phyloP scores from a whole-genome alignment of 169 alveolate genomes.

The Theileria parva region DNA sequence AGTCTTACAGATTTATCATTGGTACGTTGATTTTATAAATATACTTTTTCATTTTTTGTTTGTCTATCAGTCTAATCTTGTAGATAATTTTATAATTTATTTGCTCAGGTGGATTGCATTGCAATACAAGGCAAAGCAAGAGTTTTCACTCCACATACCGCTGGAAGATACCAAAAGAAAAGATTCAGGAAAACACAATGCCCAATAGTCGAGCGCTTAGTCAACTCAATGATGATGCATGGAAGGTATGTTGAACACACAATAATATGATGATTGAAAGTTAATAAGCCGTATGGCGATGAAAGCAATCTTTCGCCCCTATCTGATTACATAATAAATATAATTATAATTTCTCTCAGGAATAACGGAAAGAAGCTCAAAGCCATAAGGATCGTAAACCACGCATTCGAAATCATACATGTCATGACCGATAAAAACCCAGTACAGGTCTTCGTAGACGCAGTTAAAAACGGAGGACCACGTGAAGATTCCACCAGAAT shows the following conservation, averaged over 20 bases:
- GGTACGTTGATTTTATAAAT: constrained; percentile 62
- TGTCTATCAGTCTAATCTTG: neutral
- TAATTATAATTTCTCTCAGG: constrained; percentile 64
- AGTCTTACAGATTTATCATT: constrained; percentile 93
- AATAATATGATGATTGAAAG: constrained; percentile 61
- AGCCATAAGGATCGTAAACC: constrained; percentile 97
- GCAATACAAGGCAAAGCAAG: constrained; percentile 93
- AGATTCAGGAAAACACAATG: constrained; percentile 98
- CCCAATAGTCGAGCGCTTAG: constrained; percentile 98
- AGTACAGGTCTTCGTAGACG: constrained; percentile 94
- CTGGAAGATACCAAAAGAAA: constrained; percentile 97
- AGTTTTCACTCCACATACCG: constrained; percentile 97
- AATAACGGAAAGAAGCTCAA: constrained; percentile 98
- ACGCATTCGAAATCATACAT: constrained; percentile 96
- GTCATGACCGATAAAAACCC: constrained; percentile 98
- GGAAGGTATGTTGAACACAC: constrained; percentile 67
- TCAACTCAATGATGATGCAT: constrained; percentile 87
- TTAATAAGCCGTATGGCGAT: constrained; percentile 53
- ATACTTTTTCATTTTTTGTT: neutral
- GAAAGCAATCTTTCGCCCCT: constrained; percentile 72
- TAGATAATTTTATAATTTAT: constrained; percentile 9
- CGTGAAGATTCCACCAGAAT: constrained; percentile 99
- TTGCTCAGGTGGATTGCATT: constrained; percentile 85
- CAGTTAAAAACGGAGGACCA: constrained; percentile 98
- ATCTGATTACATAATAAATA: constrained; percentile 48